Evolutionary conservation across 257 asterid genomes (phyloP).

Genomic region (Solanum peruvianum): DNA sequence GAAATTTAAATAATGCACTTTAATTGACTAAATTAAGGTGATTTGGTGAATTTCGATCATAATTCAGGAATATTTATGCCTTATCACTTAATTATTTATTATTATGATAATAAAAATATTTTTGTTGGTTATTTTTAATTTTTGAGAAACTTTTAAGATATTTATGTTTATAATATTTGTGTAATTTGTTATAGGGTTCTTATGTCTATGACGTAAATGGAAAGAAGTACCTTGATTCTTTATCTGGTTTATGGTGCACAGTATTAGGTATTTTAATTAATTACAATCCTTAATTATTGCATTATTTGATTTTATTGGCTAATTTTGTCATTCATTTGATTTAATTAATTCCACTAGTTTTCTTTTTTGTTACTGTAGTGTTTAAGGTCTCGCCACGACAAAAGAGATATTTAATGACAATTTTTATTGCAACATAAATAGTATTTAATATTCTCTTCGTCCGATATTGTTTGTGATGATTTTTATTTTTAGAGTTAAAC

Average conservation of each 20-base stretch:
- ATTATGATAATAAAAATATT: background rate
- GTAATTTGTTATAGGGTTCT: conserved; percentile 45
- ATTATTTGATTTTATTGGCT: background rate
- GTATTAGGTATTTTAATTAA: conserved; percentile 32
- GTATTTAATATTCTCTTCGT: no score
- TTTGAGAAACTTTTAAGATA: background rate
- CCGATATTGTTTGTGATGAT: no score
- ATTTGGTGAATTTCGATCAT: no score
- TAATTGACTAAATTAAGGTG: no score
- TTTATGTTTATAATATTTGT: background rate
- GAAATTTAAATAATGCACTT: accelerated
- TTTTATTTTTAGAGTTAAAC: no score
- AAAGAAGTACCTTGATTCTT: conserved; percentile 74
- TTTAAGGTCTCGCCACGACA: no score
- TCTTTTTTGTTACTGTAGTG: no score
- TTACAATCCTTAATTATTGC: background rate
- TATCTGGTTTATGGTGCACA: conserved; percentile 95
- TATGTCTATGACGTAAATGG: conserved; percentile 73
- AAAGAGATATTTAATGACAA: no score
- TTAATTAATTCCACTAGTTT: no score
- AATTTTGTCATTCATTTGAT: background rate
- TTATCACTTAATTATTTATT: no score
- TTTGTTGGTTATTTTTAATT: background rate
- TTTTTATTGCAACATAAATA: no score
- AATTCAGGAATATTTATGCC: no score